phyloP scores from a whole-genome alignment of 1,284 basidiomycete species.

The Mycena sp. region DNA sequence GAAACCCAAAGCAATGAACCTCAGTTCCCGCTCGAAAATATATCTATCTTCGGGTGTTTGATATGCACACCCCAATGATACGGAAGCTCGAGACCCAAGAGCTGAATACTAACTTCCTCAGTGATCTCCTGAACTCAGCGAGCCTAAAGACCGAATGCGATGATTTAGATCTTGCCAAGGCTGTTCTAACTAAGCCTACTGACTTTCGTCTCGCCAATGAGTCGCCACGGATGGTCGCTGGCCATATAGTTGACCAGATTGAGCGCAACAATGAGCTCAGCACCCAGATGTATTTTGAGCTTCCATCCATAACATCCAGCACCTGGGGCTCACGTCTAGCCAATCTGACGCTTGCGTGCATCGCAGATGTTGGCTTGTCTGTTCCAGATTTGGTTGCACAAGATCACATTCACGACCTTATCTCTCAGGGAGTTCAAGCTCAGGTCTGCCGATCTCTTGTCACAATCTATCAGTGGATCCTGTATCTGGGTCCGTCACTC shows the following conservation, averaged over 20 bases:
- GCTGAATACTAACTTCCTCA: background rate
- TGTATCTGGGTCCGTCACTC: conserved; percentile 11
- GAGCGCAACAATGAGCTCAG: conserved; percentile 8
- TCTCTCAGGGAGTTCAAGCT: conserved; percentile 5
- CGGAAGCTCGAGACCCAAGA: no score
- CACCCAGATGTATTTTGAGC: conserved; percentile 8
- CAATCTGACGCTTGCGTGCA: no score
- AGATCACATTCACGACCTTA: background rate
- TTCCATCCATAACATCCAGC: background rate
- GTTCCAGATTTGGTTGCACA: background rate
- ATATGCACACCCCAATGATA: no score
- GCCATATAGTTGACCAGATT: background rate
- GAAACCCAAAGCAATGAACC: no score
- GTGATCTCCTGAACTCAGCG: background rate
- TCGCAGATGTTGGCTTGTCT: background rate
- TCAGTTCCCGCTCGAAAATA: no score
- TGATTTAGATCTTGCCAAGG: background rate
- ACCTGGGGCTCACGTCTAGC: conserved; percentile 1
- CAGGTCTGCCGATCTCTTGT: conserved; percentile 3
- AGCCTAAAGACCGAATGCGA: background rate
- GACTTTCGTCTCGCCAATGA: background rate
- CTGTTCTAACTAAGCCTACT: background rate
- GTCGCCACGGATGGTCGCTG: background rate
- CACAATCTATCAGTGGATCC: conserved; percentile 13
- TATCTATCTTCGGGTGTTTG: no score